phyloP scores from a whole-genome alignment of 2,329 filamentous ascomycete genomes.

The Penicillium sp. region DNA sequence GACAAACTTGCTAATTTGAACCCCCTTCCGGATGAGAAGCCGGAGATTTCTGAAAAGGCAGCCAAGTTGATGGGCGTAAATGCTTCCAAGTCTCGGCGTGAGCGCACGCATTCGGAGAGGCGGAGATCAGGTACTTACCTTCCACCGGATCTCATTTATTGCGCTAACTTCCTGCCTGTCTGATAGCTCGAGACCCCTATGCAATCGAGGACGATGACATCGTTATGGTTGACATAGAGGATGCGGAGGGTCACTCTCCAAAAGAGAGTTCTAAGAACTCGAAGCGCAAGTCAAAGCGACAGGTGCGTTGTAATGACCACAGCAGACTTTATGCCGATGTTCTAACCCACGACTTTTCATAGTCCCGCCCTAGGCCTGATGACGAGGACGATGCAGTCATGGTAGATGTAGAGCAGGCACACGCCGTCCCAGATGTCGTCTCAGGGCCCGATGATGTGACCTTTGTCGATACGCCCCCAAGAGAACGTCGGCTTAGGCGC shows the following conservation, averaged over 20 bases:
- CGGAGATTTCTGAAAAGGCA: constrained; percentile 69
- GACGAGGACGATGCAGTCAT: constrained; percentile 55
- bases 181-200: constrained; percentile 56
- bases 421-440: constrained; percentile 45
- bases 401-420: constrained; percentile 51
- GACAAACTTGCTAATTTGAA: constrained; percentile 62
- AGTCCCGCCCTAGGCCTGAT: constrained; percentile 36
- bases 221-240: constrained; percentile 57
- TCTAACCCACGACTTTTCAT: neutral
- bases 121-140: constrained; percentile 41
- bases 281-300: constrained; percentile 39
- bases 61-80: constrained; percentile 70
- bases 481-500: constrained; percentile 57
- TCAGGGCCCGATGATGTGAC: constrained; percentile 53
- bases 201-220: constrained; percentile 64
- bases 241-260: constrained; percentile 33
- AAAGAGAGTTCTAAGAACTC: constrained; percentile 37
- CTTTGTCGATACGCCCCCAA: constrained; percentile 51
- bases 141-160: neutral
- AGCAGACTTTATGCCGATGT: neutral
- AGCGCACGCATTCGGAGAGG: constrained; percentile 53
- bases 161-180: neutral
- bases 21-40: constrained; percentile 63
- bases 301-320: constrained; percentile 28
- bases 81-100: constrained; percentile 45